phyloP scores from a whole-genome alignment of 257 asterid species.

The Ehretia macrophylla region DNA sequence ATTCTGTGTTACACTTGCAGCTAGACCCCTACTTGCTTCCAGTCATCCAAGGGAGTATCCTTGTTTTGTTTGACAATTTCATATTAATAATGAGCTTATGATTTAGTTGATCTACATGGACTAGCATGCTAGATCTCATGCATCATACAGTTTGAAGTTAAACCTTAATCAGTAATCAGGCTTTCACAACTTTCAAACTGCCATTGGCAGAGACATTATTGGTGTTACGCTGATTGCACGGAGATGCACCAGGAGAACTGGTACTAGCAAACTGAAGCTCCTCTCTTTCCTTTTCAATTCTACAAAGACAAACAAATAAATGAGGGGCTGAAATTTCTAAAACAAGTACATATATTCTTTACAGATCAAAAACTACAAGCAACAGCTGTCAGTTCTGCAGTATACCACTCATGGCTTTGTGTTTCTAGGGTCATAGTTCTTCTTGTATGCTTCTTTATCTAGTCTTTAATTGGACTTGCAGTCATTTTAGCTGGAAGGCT shows the following conservation, averaged over 20 bases:
- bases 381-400: no score
- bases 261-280: constrained; percentile 23
- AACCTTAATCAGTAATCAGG: constrained; percentile 76
- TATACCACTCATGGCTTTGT: no score
- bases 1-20: constrained; percentile 49
- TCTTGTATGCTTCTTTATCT: no score
- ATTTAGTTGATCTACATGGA: no score
- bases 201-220: constrained; percentile 54
- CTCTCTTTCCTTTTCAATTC: constrained; percentile 5
- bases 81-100: no score
- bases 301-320: neutral
- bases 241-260: constrained; percentile 86
- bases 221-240: constrained; percentile 80
- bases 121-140: constrained; percentile 4
- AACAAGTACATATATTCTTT: neutral
- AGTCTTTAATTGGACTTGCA: no score
- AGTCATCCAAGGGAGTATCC: constrained; percentile 98
- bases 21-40: constrained; percentile 91
- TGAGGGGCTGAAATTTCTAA: constrained; percentile 1
- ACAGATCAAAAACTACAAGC: no score
- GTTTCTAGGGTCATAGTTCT: no score
- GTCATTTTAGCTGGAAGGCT: no score
- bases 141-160: constrained; percentile 19
- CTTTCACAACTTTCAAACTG: constrained; percentile 62
- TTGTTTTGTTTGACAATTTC: constrained; percentile 18